Base-by-base conservation (phyloP, 257 asterid genomes). In the Scutellaria baicalensis region DNA sequence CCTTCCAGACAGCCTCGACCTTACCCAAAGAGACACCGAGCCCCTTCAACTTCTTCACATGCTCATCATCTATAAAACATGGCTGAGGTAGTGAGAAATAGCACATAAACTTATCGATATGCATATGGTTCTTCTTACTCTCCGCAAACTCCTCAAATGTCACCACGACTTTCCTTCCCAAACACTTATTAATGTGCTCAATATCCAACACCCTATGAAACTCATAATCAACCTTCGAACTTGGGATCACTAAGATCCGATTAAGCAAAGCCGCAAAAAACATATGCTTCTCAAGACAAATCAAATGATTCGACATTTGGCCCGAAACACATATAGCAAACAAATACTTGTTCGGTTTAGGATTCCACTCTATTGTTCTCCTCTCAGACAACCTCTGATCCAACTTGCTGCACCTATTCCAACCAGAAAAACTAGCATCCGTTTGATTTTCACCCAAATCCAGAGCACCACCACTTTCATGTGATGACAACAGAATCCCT, bases 231-330 rank as follows among this genome's bases (percentile, higher is more conserved):
- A 94, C 94, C 77, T 83, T 89, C 6, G 93, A 70, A 77, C 98
- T 94, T 0, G 97, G 99, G 73, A 94, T 86, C 50, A 94, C 96
- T 83, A 94, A 75, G 16, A 89, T 48, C 18, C 99, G 85, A 56
- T 84, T 84, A 64, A 94, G 86, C 81, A 86, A 35, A 27, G 99
- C 96, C 0, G 99, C 99, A 42, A 94, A 94, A 74, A 91, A 85
- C 97, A 89, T 89, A 64, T 91, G 99, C 84, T 89, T 94, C 86
- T 91, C 99, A 69, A 94, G 78, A 78, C 99, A 94, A 73, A 91
- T 89, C 89, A 94, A 82, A 82, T 85, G 99, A 75, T 94, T 94
- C 1, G 98, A 94, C 97, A 94, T 91, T 79, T 94, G 99, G 9
- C 99, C 97, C 1, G 98, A 94, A 17, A 79, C 85, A 50, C 99